Evolutionary conservation across 148 eudicot genomes (phyloP), one percentile per base, ranked within the genome.

Genomic region (Persicaria maculosa): DNA sequence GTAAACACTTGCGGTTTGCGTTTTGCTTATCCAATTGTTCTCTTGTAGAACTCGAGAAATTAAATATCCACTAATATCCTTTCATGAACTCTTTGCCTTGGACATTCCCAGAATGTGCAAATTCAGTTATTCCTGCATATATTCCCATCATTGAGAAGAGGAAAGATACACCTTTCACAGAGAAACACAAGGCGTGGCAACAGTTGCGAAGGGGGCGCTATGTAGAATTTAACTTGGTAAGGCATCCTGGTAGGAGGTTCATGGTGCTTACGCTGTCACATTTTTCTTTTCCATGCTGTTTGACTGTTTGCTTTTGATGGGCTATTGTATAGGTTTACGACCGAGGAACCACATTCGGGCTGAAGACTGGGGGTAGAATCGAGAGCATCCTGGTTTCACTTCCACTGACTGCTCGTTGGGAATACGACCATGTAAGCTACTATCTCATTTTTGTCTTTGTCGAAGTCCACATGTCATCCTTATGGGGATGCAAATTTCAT

Each of bases 351-450:
- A 95, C 97, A 72, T 95, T 95, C 73, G 98, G 98, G 55, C 90
- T 95, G 76, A 95, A 95, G 82, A 95, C 98, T 4, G 98, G 98
- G 70, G 98, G 98, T 31, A 80, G 98, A 72, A 95, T 95, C 74
- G 97, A 95, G 82, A 92, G 99, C 79, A 92, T 95, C 77, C 85
- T 95, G 71, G 98, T 95, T 70, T 95, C 98, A 68, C 92, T 92
- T 79, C 99, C 97, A 47, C 83, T 95, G 54, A 81, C 85, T 72
- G 89, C 93, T 54, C 93, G 99, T 22, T 95, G 99, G 99, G 99
- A 95, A 79, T 95, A 95, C 68, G 96, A 90, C 81, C 99, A 92
- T 79, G 97, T 95, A 83, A 90, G 89, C 77, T 36, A 50, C 11
- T 45, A 6, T 7, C 12, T 15, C 36, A 11, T 20, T 47, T 70